These are phyloP conservation scores for Lasiodiplodia theobromae DNA, from an alignment of 2,329 filamentous ascomycete species.

Conservation along the genomic window DNA sequence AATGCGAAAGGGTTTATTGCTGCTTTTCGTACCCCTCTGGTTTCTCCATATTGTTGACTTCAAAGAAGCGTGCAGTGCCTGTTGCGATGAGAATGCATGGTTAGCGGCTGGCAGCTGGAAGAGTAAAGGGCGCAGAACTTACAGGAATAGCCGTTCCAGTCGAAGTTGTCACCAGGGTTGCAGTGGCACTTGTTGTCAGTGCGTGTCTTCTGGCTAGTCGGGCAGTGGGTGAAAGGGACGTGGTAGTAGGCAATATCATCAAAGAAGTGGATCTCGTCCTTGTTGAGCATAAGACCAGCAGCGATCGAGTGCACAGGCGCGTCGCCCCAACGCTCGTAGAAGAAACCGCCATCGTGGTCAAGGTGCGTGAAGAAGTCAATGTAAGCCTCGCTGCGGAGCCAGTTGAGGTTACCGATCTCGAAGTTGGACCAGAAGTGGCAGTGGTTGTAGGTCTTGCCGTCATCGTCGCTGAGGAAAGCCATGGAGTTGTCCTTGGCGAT, in stretches of 20 bases:
- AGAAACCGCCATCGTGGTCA: conserved; percentile 93
- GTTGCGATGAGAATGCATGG: conserved; percentile 14
- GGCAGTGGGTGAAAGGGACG: conserved; percentile 97
- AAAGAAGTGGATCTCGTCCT: conserved; percentile 97
- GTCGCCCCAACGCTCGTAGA: conserved; percentile 98
- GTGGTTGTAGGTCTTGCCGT: conserved; percentile 90
- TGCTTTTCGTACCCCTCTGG: conserved; percentile 74
- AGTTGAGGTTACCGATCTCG: conserved; percentile 91
- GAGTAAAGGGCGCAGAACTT: conserved; percentile 50
- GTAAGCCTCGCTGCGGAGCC: conserved; percentile 89
- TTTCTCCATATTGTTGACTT: conserved; percentile 80
- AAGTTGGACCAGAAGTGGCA: conserved; percentile 99
- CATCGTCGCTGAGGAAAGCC: conserved; percentile 89
- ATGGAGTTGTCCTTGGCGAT: conserved; percentile 84
- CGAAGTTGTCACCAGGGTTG: conserved; percentile 96
- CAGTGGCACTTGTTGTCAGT: conserved; percentile 90
- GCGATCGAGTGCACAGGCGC: conserved; percentile 98
- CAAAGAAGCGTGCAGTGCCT: conserved; percentile 88
- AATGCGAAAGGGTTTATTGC: conserved; percentile 27
- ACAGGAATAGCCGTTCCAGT: conserved; percentile 99
- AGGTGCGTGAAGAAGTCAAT: conserved; percentile 88
- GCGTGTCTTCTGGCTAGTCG: conserved; percentile 84
- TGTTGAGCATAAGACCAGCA: conserved; percentile 83
- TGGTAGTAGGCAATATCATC: conserved; percentile 99
- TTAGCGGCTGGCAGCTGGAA: conserved; percentile 30